Conservation (phyloP, 2,329 filamentous ascomycete species). For the Ophiocordyceps unilateralis region DNA sequence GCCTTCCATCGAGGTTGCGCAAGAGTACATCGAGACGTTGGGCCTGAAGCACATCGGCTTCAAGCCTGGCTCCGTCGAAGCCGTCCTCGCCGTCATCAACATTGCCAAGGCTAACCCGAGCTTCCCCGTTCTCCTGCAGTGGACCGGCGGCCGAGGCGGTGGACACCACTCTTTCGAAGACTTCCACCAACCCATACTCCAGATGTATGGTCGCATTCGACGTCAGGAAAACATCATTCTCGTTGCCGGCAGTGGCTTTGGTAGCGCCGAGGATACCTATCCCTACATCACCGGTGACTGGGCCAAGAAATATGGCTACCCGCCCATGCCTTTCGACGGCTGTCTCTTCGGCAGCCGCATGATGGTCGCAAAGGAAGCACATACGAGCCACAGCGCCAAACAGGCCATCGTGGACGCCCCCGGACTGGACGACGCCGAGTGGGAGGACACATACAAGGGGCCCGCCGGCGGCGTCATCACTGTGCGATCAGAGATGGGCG, state of each 20-base stretch:
- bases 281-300: constrained; percentile 81
- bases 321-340: constrained; percentile 87
- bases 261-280: constrained; percentile 77
- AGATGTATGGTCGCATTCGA: constrained; percentile 81
- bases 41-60: constrained; percentile 87
- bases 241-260: constrained; percentile 82
- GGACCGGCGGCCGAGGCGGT: constrained; percentile 87
- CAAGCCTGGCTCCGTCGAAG: constrained; percentile 81
- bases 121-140: constrained; percentile 86
- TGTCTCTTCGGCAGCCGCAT: constrained; percentile 81
- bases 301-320: constrained; percentile 75
- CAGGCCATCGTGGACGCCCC: constrained; percentile 76
- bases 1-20: constrained; percentile 80
- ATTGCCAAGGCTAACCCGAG: constrained; percentile 86
- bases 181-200: constrained; percentile 80
- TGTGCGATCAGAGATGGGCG: constrained; percentile 95
- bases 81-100: constrained; percentile 79
- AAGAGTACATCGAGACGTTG: constrained; percentile 85
- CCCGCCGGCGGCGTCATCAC: constrained; percentile 88
- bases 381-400: constrained; percentile 76
- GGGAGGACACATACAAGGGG: constrained; percentile 89
- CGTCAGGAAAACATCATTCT: constrained; percentile 75
- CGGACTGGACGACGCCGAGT: constrained; percentile 65
- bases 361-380: constrained; percentile 87
- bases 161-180: constrained; percentile 92